Conservation (phyloP, 768 basidiomycete genomes). For the Suillus sp. region DNA sequence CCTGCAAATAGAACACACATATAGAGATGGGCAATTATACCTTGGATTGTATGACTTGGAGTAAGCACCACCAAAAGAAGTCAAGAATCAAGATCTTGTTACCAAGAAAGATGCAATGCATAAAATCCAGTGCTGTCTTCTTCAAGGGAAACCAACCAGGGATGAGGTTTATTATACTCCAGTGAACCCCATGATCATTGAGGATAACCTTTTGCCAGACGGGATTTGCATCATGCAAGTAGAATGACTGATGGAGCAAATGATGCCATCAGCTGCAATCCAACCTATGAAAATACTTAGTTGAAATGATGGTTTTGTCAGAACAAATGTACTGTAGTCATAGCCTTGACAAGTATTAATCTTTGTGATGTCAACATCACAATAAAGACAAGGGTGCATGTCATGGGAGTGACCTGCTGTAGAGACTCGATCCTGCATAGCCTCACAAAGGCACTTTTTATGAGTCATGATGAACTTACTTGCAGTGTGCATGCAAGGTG, state of each 20-base stretch:
- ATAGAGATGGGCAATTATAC: not conserved
- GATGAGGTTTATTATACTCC: not conserved
- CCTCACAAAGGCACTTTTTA: too few species aligned
- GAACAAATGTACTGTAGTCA: not conserved
- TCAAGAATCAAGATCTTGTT: too few species aligned
- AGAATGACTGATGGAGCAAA: not conserved
- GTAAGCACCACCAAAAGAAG: too few species aligned
- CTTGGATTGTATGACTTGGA: too few species aligned
- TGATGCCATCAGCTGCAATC: not conserved
- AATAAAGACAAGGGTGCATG: not conserved
- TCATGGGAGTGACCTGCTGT: not conserved
- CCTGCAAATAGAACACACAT: too few species aligned
- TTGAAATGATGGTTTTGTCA: too few species aligned
- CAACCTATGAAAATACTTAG: not conserved
- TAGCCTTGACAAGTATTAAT: not conserved
- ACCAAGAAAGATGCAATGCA: not conserved
- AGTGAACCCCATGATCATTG: not conserved
- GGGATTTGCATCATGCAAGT: not conserved
- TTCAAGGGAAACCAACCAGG: not conserved
- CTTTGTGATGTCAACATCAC: not conserved
- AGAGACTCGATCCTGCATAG: too few species aligned
- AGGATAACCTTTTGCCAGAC: not conserved
- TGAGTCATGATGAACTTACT: too few species aligned
- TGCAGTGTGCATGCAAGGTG: too few species aligned
- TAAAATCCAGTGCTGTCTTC: not conserved